Evolutionary conservation across 208 protist genomes (phyloP).

Genomic region (Crithidia fasciculata): DNA sequence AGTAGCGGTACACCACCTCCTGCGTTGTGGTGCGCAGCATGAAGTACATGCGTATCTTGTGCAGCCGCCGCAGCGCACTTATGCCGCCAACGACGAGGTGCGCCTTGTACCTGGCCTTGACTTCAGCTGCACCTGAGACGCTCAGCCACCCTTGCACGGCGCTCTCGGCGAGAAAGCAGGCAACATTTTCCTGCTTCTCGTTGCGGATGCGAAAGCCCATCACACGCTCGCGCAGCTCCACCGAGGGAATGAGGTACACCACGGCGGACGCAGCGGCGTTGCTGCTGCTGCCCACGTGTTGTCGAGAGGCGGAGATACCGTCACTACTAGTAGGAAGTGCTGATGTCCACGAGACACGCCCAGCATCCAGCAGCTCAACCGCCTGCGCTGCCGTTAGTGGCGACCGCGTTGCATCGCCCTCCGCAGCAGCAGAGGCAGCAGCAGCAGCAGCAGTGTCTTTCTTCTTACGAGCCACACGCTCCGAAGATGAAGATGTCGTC

Average conservation of each 20-base stretch:
- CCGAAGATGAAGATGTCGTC: no score
- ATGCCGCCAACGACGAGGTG: conserved; percentile 34
- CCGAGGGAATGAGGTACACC: conserved; percentile 16
- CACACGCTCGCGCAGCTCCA: conserved; percentile 27
- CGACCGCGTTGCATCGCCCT: neutral
- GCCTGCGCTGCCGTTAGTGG: conserved; percentile 13
- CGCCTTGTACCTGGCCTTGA: conserved; percentile 34
- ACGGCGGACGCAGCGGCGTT: neutral
- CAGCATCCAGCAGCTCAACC: conserved; percentile 16
- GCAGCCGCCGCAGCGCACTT: conserved; percentile 20
- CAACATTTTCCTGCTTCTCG: conserved; percentile 29
- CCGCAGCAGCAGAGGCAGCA: neutral
- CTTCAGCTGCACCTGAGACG: conserved; percentile 16
- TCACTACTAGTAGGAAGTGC: neutral
- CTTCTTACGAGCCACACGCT: neutral
- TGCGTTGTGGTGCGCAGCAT: conserved; percentile 29
- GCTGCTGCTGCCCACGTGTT: neutral
- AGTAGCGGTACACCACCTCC: conserved; percentile 37
- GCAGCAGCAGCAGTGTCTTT: neutral
- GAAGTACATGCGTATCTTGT: conserved; percentile 34
- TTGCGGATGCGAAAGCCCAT: conserved; percentile 30
- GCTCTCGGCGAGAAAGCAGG: conserved; percentile 57
- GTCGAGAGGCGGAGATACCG: neutral
- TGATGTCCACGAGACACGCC: conserved; percentile 2
- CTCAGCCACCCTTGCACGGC: conserved; percentile 43